phyloP scores from a whole-genome alignment of 1,284 basidiomycete species.

The Ustilago trichophora region DNA sequence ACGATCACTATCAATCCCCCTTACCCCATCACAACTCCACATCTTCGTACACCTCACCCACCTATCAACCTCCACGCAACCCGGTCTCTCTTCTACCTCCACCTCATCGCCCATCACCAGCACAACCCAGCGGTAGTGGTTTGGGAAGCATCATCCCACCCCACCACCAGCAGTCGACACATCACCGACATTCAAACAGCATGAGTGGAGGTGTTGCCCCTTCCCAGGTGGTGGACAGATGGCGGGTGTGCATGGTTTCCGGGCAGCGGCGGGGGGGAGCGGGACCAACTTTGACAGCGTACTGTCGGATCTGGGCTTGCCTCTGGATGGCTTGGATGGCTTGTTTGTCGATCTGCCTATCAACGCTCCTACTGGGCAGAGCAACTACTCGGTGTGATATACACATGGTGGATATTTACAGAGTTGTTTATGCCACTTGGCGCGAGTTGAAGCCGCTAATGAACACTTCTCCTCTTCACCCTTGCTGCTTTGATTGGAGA shows the following conservation, averaged over 20 bases:
- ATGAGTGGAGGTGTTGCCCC: background rate
- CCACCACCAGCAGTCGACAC: background rate
- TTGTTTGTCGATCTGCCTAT: slow-evolving; percentile 44
- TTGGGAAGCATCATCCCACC: background rate
- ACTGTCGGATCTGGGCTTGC: slow-evolving; percentile 32
- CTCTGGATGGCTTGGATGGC: slow-evolving; percentile 37
- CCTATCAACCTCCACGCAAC: slow-evolving; percentile 11
- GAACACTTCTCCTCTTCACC: no score
- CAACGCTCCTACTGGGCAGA: slow-evolving; percentile 15
- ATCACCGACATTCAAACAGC: background rate
- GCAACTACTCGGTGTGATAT: slow-evolving; percentile 27
- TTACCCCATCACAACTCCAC: slow-evolving; percentile 18
- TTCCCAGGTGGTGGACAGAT: no score
- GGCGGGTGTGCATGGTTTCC: no score
- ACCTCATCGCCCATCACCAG: background rate
- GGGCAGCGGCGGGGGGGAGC: background rate
- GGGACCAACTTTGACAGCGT: slow-evolving; percentile 47
- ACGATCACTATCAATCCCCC: slow-evolving; percentile 40
- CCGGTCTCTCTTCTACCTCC: background rate
- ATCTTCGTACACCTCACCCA: slow-evolving; percentile 15
- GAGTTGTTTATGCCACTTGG: no score
- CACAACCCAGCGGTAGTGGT: background rate
- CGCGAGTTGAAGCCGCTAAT: no score
- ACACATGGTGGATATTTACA: no score
- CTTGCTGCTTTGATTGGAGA: no score